Base-by-base conservation (phyloP, 1,284 basidiomycete genomes). In the Trametes sp. region DNA sequence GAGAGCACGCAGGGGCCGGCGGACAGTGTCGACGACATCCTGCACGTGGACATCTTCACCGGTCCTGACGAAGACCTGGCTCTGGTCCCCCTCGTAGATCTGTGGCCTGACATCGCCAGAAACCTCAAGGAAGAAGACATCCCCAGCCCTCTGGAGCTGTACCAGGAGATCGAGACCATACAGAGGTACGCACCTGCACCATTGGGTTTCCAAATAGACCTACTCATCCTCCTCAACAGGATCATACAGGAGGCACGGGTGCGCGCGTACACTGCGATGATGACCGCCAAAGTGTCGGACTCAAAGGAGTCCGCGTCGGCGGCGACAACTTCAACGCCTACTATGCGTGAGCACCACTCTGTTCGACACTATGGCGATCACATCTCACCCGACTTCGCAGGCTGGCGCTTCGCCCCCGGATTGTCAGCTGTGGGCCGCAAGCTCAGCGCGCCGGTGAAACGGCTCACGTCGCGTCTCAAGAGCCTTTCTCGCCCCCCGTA, bases 21-120 rank as follows among this genome's bases (percentile, higher is more conserved):
- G 5, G 10, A 19, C 31, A 21, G n/a, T 31, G n/a, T 33, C n/a
- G 33, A 51, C 11, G 49, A 33, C 21, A 14, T 51, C n/a, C 21
- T 36, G 29, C 8, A 6, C 19, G 42, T 42, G 52, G 52, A 54
- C 10, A 28, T 54, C 52, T 54, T 54, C 52, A 35, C 26, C 23
- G 49, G 31, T 29, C 36, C 11, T 4, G 38, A 41, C 24, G 54
- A 48, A 14, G 44, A 46, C 29, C 8, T 24, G n/a, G 42, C 21
- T 2, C 24, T 55, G n/a, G 13, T 60, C 8, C 58, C 58, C 10
- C 58, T 60, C 2, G 59, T 61, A 6, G 59, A 61, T 31, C 26
- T 61, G 4, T 61, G 53, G 53, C 23, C 50, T 1, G 59, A 61
- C 10, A 28, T 61, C 4, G 23, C 38, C 9, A 48, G 36, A 4